Evolutionary conservation across 2,329 filamentous ascomycete species (phyloP).

Genomic region (Beauveria medogensis): DNA sequence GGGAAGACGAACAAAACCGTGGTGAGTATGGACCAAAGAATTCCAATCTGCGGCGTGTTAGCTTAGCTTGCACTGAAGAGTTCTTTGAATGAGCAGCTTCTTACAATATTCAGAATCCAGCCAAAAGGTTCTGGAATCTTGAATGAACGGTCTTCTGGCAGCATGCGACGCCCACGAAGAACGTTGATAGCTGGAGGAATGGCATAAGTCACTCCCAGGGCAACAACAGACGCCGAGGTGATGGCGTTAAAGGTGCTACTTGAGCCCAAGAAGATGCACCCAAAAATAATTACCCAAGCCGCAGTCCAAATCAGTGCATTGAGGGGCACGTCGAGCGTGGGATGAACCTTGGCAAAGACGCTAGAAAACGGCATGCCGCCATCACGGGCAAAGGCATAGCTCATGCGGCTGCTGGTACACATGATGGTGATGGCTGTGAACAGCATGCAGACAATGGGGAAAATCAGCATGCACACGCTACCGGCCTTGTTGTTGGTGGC

Average conservation of each 20-base stretch:
- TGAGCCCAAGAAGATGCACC: conserved; percentile 62
- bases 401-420: conserved; percentile 59
- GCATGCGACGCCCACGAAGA: conserved; percentile 1
- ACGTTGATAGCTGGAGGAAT: conserved; percentile 64
- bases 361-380: conserved; percentile 55
- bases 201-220: conserved; percentile 64
- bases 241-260: conserved; percentile 61
- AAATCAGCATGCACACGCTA: conserved; percentile 56
- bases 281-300: conserved; percentile 56
- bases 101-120: conserved; percentile 9
- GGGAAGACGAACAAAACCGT: conserved; percentile 45
- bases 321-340: conserved; percentile 54
- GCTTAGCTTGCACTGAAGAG: conserved; percentile 1
- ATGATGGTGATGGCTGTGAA: conserved; percentile 57
- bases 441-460: conserved; percentile 54
- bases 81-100: not conserved
- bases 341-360: conserved; percentile 54
- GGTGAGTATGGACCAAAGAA: conserved; percentile 60
- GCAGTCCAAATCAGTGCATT: conserved; percentile 57
- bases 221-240: conserved; percentile 61
- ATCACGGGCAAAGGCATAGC: conserved; percentile 57
- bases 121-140: conserved; percentile 7
- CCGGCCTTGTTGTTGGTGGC: conserved; percentile 55
- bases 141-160: conserved; percentile 6
- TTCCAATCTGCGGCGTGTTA: conserved; percentile 30